phyloP scores from a whole-genome alignment of 345 rosid species.

The Triadica sebifera region DNA sequence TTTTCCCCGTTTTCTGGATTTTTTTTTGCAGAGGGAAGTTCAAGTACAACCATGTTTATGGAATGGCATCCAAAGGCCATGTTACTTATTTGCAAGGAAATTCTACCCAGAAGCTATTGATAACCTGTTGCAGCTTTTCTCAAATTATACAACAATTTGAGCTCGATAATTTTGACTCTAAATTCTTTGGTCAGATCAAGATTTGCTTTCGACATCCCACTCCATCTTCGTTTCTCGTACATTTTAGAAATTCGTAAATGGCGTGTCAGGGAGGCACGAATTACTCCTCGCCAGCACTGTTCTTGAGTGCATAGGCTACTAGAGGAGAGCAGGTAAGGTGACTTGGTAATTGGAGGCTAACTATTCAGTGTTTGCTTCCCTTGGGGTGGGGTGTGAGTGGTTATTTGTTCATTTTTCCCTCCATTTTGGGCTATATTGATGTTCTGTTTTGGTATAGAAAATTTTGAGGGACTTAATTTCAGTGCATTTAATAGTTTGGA shows the following conservation, averaged over 20 bases:
- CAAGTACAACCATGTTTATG: slow-evolving; percentile 67
- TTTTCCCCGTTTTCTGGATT: background rate
- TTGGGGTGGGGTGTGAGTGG: slow-evolving; percentile 14
- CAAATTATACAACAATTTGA: slow-evolving; percentile 66
- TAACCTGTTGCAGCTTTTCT: slow-evolving; percentile 65
- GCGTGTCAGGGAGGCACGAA: slow-evolving; percentile 24
- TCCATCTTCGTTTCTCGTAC: slow-evolving; percentile 12
- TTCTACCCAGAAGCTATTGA: slow-evolving; percentile 69
- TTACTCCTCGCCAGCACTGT: slow-evolving; percentile 11
- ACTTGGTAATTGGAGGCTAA: slow-evolving; percentile 32
- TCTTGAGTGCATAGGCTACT: slow-evolving; percentile 25
- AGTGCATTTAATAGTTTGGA: slow-evolving; percentile 18
- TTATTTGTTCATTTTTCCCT: slow-evolving; percentile 30
- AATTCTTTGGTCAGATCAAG: slow-evolving; percentile 44
- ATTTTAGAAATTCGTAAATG: slow-evolving; percentile 38
- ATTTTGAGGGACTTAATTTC: slow-evolving; percentile 28
- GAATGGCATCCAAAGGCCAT: slow-evolving; percentile 93
- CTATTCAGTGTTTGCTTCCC: slow-evolving; percentile 24
- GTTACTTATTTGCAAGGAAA: slow-evolving; percentile 93
- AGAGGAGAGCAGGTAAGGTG: slow-evolving; percentile 25
- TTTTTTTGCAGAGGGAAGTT: slow-evolving; percentile 50
- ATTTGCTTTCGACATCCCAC: slow-evolving; percentile 24
- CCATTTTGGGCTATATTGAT: slow-evolving; percentile 26
- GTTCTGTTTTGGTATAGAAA: slow-evolving; percentile 20
- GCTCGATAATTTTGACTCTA: slow-evolving; percentile 40